Conservation (phyloP, 345 rosid species). For the Gossypium anomalum region DNA sequence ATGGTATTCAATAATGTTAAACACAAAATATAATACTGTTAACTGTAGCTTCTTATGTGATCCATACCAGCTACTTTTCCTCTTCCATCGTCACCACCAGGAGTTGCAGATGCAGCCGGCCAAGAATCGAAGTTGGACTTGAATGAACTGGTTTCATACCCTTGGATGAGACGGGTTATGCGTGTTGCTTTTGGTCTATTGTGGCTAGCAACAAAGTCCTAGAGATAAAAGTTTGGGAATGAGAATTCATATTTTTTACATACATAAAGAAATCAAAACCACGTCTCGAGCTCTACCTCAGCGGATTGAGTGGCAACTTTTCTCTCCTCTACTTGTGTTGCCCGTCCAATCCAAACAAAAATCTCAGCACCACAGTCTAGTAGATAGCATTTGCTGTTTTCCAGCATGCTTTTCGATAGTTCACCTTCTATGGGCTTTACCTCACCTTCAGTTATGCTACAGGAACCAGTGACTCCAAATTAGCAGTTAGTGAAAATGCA, state of each 20-base stretch:
- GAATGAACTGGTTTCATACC: constrained; percentile 88
- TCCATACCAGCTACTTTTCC: constrained; percentile 93
- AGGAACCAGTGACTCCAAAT: constrained; percentile 16
- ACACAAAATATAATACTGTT: constrained; percentile 3
- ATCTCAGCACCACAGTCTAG: constrained; percentile 83
- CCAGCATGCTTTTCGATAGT: constrained; percentile 69
- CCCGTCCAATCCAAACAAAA: constrained; percentile 97
- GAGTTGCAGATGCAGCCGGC: constrained; percentile 79
- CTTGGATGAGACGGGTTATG: constrained; percentile 77
- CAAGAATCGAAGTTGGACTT: constrained; percentile 91
- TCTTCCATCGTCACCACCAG: constrained; percentile 88
- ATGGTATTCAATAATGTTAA: constrained; percentile 21
- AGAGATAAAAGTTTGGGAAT: constrained; percentile 29
- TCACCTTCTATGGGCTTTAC: constrained; percentile 57
- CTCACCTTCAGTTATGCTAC: constrained; percentile 63
- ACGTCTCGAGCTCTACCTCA: constrained; percentile 52
- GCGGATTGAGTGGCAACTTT: constrained; percentile 76
- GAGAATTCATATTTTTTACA: constrained; percentile 17
- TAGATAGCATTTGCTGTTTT: constrained; percentile 69
- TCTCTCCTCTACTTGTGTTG: constrained; percentile 93
- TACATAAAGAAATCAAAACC: constrained; percentile 9
- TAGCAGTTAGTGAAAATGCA: constrained; percentile 1
- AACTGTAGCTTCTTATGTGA: constrained; percentile 15
- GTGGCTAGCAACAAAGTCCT: constrained; percentile 74
- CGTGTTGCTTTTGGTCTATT: constrained; percentile 83